Evolutionary conservation across 2,329 filamentous ascomycete species (phyloP).

Genomic region (Sordariomycetes sp.): DNA sequence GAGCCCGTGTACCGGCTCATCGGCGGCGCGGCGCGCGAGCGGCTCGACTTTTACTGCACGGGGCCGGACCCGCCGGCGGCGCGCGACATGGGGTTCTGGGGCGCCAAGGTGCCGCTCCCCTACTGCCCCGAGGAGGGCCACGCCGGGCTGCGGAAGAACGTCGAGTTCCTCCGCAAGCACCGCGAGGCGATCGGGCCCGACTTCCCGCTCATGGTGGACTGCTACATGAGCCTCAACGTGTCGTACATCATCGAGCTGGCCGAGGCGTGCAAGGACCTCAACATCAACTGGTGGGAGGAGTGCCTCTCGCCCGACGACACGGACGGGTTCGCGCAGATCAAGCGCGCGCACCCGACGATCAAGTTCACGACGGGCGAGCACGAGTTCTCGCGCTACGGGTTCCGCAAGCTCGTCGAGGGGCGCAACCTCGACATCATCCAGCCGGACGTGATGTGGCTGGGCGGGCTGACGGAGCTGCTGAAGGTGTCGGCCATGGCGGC

Average conservation of each 20-base stretch:
- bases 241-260: slow-evolving; percentile 87
- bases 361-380: slow-evolving; percentile 97
- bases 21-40: slow-evolving; percentile 75
- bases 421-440: slow-evolving; percentile 91
- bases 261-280: slow-evolving; percentile 68
- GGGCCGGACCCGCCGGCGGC: slow-evolving; percentile 74
- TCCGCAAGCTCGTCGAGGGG: slow-evolving; percentile 86
- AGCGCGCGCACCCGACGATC: slow-evolving; percentile 77
- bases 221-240: slow-evolving; percentile 94
- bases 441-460: slow-evolving; percentile 96
- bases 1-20: slow-evolving; percentile 94
- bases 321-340: slow-evolving; percentile 81
- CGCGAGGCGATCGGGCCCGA: slow-evolving; percentile 77
- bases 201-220: slow-evolving; percentile 90
- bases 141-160: slow-evolving; percentile 74
- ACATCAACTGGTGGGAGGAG: slow-evolving; percentile 98
- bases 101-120: slow-evolving; percentile 80
- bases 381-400: slow-evolving; percentile 88
- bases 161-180: slow-evolving; percentile 79
- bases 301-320: slow-evolving; percentile 85
- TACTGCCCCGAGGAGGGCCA: slow-evolving; percentile 84
- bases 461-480: slow-evolving; percentile 82
- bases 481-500: slow-evolving; percentile 82
- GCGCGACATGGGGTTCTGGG: slow-evolving; percentile 80
- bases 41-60: slow-evolving; percentile 89